Conservation (phyloP, 257 asterid species). For the Solanum pennellii region DNA sequence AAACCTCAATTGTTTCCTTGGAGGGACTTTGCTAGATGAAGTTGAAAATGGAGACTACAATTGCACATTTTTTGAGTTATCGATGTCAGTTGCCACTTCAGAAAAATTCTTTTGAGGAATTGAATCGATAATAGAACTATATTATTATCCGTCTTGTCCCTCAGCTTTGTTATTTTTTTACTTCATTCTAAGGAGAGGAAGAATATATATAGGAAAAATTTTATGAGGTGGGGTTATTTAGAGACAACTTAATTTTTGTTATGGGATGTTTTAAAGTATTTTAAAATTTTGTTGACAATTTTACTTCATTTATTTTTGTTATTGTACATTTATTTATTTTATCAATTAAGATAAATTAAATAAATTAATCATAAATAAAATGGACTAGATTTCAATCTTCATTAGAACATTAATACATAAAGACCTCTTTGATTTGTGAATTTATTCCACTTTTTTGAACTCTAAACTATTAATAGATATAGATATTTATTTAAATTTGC, state of each 20-base stretch:
- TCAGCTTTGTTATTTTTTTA: neutral
- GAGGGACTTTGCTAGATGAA: neutral
- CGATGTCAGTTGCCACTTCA: neutral
- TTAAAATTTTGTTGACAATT: neutral
- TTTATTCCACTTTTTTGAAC: neutral
- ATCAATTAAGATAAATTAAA: neutral
- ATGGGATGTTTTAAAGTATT: neutral
- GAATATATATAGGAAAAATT: neutral
- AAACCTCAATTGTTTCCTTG: neutral
- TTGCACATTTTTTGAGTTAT: neutral
- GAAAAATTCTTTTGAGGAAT: rapidly evolving
- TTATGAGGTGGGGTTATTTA: neutral
- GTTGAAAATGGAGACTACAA: neutral
- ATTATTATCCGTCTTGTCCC: neutral
- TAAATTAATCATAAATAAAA: neutral
- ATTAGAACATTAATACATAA: neutral
- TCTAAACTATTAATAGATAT: neutral
- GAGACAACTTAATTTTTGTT: neutral
- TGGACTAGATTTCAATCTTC: neutral
- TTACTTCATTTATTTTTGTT: neutral
- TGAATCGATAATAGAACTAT: rapidly evolving
- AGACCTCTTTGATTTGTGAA: neutral
- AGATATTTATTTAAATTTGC: neutral
- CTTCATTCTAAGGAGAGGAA: neutral
- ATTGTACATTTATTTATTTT: neutral